phyloP scores from a whole-genome alignment of 768 basidiomycete genomes.

The Floccularia luteovirens region DNA sequence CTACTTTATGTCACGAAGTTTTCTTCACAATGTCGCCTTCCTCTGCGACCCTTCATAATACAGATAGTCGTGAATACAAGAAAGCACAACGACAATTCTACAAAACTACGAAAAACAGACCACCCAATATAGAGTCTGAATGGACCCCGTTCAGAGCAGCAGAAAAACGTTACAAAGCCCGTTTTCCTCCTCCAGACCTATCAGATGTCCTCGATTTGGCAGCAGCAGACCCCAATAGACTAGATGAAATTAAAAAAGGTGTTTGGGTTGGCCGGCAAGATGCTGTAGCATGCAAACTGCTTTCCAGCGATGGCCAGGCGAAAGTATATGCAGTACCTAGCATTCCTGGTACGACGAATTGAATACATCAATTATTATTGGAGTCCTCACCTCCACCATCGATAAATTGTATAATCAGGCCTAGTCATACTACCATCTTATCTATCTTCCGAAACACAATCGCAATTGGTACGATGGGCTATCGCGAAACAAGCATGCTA shows the following conservation, averaged over 20 bases:
- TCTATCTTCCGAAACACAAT: conserved; percentile 55
- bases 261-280: conserved; percentile 39
- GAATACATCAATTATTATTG: background rate
- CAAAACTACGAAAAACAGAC: conserved; percentile 54
- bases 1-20: too few species aligned
- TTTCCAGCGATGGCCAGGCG: conserved; percentile 10
- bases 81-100: conserved; percentile 47
- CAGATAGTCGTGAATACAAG: conserved; percentile 46
- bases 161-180: conserved; percentile 76
- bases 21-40: background rate
- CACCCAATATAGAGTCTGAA: conserved; percentile 30
- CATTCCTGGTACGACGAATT: conserved; percentile 43
- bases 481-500: conserved; percentile 66
- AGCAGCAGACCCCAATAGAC: conserved; percentile 28
- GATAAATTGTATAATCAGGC: conserved; percentile 34
- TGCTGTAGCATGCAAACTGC: conserved; percentile 24
- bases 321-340: conserved; percentile 41
- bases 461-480: conserved; percentile 62
- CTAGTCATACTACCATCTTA: conserved; percentile 80
- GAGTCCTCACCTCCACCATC: too few species aligned
- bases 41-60: too few species aligned
- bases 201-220: conserved; percentile 63
- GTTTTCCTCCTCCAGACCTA: conserved; percentile 73
- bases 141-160: conserved; percentile 74
- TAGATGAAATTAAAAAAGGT: conserved; percentile 33